Conservation (phyloP, 129 eudicot genomes). For the Escallonia rubra region DNA sequence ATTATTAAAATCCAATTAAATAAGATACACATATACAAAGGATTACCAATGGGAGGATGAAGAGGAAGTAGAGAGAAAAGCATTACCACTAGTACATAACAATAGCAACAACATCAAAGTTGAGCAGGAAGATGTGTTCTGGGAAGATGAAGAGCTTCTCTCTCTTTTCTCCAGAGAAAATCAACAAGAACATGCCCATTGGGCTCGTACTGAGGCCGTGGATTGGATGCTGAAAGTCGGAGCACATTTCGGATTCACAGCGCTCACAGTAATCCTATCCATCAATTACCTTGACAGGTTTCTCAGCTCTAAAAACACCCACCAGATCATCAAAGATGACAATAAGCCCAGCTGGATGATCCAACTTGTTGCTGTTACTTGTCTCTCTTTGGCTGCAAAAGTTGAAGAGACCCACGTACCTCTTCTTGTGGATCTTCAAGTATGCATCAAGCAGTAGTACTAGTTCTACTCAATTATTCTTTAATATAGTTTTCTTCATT, state of each 20-base stretch:
- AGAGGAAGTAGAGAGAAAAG: slow-evolving; percentile 13
- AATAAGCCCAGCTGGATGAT: too few species aligned
- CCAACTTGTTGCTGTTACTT: too few species aligned
- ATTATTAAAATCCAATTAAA: too few species aligned
- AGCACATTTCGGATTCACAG: too few species aligned
- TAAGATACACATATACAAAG: too few species aligned
- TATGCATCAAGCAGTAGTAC: too few species aligned
- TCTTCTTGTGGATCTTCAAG: slow-evolving; percentile 51
- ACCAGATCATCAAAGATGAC: too few species aligned
- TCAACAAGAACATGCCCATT: not conserved
- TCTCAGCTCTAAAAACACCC: too few species aligned
- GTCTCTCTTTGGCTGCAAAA: too few species aligned
- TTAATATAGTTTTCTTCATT: slow-evolving; percentile 3
- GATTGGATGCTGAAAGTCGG: slow-evolving; percentile 57
- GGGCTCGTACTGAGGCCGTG: slow-evolving; percentile 34
- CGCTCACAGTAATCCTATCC: too few species aligned
- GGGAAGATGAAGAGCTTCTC: slow-evolving; percentile 59
- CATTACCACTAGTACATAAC: slow-evolving; percentile 10
- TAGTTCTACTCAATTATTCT: not conserved
- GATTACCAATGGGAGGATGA: slow-evolving; percentile 39
- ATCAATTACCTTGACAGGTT: too few species aligned
- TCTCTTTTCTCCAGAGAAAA: slow-evolving; percentile 42
- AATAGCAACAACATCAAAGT: not conserved
- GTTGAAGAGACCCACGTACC: slow-evolving; percentile 52
- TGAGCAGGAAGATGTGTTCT: slow-evolving; percentile 36